A percentile compares a stretch with the other conserved stretches of the same genome.
Evolutionary conservation across 73 alveolate genomes (phyloP).

Genomic region (Paramecium biaurelia): DNA sequence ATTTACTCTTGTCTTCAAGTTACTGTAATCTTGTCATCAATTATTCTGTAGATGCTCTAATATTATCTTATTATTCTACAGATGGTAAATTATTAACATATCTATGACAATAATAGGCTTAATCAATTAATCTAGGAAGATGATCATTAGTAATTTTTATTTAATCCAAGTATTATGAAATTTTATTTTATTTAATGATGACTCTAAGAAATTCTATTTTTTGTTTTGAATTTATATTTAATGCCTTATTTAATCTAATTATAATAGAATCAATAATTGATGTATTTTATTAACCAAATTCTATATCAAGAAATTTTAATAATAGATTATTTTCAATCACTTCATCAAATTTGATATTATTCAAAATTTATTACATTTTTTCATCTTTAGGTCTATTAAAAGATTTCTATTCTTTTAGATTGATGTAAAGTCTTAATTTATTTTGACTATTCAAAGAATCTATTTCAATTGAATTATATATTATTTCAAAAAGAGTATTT

Average conservation of each 20-base stretch:
- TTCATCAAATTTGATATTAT: not conserved
- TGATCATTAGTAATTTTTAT: not conserved
- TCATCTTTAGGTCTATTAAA: not conserved
- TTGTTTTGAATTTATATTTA: not conserved
- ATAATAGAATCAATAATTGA: not conserved
- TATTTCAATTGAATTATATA: not conserved
- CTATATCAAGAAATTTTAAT: not conserved
- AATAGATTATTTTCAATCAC: not conserved
- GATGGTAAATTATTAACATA: not conserved
- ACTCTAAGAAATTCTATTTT: not conserved
- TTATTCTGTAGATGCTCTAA: not conserved
- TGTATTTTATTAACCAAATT: not conserved
- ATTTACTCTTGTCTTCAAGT: not conserved
- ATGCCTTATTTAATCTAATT: not conserved
- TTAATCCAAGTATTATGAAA: not conserved
- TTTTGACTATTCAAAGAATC: not conserved
- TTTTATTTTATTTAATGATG: not conserved
- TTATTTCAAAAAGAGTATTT: not conserved
- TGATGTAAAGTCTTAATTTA: not conserved
- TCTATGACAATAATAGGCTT: not conserved
- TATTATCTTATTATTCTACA: not conserved
- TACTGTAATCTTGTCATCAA: not conserved
- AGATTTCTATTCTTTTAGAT: not conserved
- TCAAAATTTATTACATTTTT: not conserved
- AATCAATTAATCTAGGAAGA: not conserved